A percentile compares a stretch with the other conserved stretches of the same genome.
Conservation (phyloP, 345 rosid genomes). For the Bruguiera sexangula region DNA sequence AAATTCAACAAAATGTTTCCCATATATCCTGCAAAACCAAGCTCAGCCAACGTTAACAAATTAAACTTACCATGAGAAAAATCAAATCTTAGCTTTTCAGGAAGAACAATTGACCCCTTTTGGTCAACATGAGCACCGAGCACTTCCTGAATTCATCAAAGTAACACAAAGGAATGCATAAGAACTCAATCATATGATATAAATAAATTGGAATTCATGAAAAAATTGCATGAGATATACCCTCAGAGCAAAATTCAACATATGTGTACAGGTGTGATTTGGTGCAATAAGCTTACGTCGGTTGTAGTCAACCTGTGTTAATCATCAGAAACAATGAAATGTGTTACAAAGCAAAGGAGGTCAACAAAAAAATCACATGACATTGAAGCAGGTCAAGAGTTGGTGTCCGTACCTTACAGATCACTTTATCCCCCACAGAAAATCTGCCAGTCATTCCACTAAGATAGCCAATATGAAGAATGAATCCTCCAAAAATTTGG, state of each 20-base stretch:
- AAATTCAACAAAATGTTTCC: background rate
- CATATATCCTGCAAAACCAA: background rate
- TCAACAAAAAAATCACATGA: background rate
- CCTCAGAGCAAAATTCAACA: slow-evolving; percentile 95
- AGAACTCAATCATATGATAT: background rate
- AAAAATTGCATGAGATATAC: slow-evolving; percentile 30
- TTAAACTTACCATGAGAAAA: slow-evolving; percentile 81
- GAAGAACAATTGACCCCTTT: slow-evolving; percentile 97
- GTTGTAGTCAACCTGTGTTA: slow-evolving; percentile 76
- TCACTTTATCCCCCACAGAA: slow-evolving; percentile 65
- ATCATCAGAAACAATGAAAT: slow-evolving; percentile 4
- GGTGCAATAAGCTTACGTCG: slow-evolving; percentile 92
- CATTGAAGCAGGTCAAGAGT: slow-evolving; percentile 12
- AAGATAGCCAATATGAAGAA: slow-evolving; percentile 79
- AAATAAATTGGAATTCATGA: background rate
- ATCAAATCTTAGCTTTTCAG: slow-evolving; percentile 93
- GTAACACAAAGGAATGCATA: slow-evolving; percentile 5
- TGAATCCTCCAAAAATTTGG: slow-evolving; percentile 87
- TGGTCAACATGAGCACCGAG: slow-evolving; percentile 95
- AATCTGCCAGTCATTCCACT: slow-evolving; percentile 40
- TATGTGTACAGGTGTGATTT: slow-evolving; percentile 94
- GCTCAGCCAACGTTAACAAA: background rate
- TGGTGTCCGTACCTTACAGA: slow-evolving; percentile 60
- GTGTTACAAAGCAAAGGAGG: background rate
- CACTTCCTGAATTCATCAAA: slow-evolving; percentile 59